A percentile compares a stretch with the other conserved stretches of the same genome.
These are phyloP conservation scores for Trichophyton schoenleinii DNA, from an alignment of 2,329 filamentous ascomycete species.

Conservation along the genomic window DNA sequence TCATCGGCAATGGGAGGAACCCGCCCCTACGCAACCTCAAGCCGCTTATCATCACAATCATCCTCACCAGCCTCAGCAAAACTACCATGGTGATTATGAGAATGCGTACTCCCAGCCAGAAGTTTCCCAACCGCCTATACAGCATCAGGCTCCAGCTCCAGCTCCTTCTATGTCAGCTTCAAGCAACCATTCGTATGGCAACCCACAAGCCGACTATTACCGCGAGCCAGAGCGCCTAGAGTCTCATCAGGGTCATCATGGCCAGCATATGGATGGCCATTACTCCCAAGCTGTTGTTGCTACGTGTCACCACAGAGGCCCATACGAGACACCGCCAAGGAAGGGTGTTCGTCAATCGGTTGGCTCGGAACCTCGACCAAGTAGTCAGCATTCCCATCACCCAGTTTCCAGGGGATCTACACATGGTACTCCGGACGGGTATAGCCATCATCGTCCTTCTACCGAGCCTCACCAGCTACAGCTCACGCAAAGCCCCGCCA, in stretches of 20 bases:
- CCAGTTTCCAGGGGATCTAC: conserved; percentile 8
- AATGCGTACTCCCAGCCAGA: conserved; percentile 5
- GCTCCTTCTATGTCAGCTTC: conserved; percentile 1
- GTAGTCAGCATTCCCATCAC: conserved; percentile 7
- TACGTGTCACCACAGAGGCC: background rate
- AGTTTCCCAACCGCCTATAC: background rate
- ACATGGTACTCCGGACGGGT: conserved; percentile 1
- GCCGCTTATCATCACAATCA: background rate
- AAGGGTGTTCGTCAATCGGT: conserved; percentile 7
- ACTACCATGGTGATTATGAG: conserved; percentile 3
- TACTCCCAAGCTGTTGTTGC: background rate
- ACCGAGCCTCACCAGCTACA: conserved; percentile 3
- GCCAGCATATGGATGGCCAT: background rate
- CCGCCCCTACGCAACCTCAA: background rate
- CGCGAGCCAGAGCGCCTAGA: background rate
- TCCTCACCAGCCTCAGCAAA: conserved; percentile 3
- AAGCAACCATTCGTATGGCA: conserved; percentile 9
- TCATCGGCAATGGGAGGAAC: conserved; percentile 8
- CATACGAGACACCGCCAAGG: conserved; percentile 9
- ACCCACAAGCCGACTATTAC: conserved; percentile 1
- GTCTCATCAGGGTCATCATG: background rate
- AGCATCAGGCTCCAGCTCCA: background rate
- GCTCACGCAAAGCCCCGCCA: background rate
- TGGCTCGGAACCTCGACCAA: conserved; percentile 5
- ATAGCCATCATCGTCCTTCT: conserved; percentile 1